Evolutionary conservation across 129 eudicot species (phyloP), one percentile per base, ranked within the genome.

Genomic region (Lactuca saligna): DNA sequence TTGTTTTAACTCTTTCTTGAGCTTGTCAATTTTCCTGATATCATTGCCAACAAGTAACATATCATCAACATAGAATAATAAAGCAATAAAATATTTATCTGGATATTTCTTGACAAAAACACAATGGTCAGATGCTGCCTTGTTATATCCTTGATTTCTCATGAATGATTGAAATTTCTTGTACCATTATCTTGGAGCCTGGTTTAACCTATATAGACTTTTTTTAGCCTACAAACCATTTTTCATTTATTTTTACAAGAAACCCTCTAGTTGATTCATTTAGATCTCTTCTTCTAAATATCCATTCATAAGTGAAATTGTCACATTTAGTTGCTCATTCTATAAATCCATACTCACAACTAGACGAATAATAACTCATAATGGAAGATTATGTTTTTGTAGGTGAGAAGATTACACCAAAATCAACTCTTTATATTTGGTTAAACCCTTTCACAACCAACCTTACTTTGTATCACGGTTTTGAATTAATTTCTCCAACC

Each of bases 331-430:
- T 54, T 54, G 59, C 15, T 54, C 61, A 15, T 14, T 57, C 10
- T 57, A 29, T 7, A 57, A 57, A 31, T 57, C 32, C 61, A 56
- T 56, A 20, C 61, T 56, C 25, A 31, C 61, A 54, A 29, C 56
- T 51, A 54, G 25, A 54, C 61, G 3, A 56, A 56, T n/a, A 56
- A n/a, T n/a, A 17, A 57, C 3, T 4, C 32, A 11, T n/a, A 57
- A 57, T 57, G 13, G 34, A 57, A 14, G 33, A 57, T 9, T 14
- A 14, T 25, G 14, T 56, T 25, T 13, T 25, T 34, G 15, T 3
- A 17, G 10, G 35, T 57, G 61, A 57, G 29, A 57, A 57, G 13
- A 17, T 57, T 7, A 14, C 35, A 17, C 35, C 31, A 3, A 57
- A 57, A 57, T 17, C 5, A 17, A 57, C 32, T 15, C 33, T 2